Conservation (phyloP, 441 rosid species). For the Populus trichocarpa region DNA sequence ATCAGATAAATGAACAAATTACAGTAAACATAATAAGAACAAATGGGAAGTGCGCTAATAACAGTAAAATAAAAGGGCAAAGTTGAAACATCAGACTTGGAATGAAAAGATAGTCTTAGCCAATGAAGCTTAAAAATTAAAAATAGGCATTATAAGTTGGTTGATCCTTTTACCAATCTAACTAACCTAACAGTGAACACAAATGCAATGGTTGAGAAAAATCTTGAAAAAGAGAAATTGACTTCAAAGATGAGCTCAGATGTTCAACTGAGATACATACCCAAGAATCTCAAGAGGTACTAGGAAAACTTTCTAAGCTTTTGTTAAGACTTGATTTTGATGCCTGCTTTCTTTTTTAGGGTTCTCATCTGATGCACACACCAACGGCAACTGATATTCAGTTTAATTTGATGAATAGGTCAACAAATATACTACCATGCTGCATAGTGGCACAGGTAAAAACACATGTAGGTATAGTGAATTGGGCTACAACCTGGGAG, state of each 20-base stretch:
- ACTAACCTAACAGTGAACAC: background rate
- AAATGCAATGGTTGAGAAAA: background rate
- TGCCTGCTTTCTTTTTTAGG: background rate
- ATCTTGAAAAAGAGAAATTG: background rate
- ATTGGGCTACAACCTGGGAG: background rate
- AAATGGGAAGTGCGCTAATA: background rate
- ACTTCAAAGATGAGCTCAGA: background rate
- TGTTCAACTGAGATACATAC: background rate
- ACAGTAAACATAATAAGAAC: background rate
- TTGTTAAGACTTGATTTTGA: background rate
- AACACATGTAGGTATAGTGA: background rate
- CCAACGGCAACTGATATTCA: background rate
- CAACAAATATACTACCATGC: background rate
- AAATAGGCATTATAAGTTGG: background rate
- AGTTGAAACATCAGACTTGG: background rate
- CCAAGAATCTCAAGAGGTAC: background rate
- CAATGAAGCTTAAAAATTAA: background rate
- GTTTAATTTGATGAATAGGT: background rate
- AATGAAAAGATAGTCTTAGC: background rate
- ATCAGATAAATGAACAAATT: constrained; percentile 1
- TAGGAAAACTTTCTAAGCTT: background rate
- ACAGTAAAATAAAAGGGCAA: background rate
- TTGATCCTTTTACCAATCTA: background rate
- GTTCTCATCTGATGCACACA: background rate
- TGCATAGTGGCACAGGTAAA: background rate